These are phyloP conservation scores for Vitis rupestris DNA, from an alignment of 164 flowering plant genomes.

Conservation along the genomic window DNA sequence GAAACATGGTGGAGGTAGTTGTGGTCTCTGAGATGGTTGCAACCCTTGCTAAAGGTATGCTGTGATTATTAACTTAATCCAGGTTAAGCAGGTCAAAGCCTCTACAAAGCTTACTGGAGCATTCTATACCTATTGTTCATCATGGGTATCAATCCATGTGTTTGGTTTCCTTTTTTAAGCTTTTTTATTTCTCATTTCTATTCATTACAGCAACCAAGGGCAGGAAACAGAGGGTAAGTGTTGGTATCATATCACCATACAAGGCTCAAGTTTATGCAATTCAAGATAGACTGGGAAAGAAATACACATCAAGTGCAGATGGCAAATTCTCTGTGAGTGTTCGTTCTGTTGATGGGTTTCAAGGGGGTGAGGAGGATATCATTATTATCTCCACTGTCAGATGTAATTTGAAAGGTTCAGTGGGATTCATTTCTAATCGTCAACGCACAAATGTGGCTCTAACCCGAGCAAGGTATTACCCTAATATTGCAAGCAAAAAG, in stretches of 20 bases:
- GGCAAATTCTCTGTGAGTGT: constrained; percentile 13
- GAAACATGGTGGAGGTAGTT: constrained; percentile 41
- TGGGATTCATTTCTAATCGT: constrained; percentile 9
- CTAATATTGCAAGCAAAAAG: too few species aligned
- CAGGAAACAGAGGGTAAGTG: constrained; percentile 13
- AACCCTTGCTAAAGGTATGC: constrained; percentile 36
- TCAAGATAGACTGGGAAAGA: constrained; percentile 10
- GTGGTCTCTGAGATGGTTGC: constrained; percentile 28
- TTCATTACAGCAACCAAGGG: not conserved
- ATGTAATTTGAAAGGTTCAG: constrained; percentile 14
- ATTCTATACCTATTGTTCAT: too few species aligned
- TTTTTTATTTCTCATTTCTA: too few species aligned
- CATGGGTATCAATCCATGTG: too few species aligned
- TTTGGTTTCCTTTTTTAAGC: too few species aligned
- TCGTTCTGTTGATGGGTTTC: constrained; percentile 22
- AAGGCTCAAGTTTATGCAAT: constrained; percentile 24
- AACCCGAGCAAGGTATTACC: constrained; percentile 48
- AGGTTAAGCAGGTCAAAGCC: too few species aligned
- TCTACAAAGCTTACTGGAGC: too few species aligned
- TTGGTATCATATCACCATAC: constrained; percentile 31
- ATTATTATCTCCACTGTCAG: constrained; percentile 42
- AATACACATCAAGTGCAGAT: not conserved
- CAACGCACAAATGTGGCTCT: constrained; percentile 27
- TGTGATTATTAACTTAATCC: too few species aligned
- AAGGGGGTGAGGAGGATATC: constrained; percentile 34